These are phyloP conservation scores for Prunus salicina DNA, from an alignment of 306 rosid species.

Conservation along the genomic window DNA sequence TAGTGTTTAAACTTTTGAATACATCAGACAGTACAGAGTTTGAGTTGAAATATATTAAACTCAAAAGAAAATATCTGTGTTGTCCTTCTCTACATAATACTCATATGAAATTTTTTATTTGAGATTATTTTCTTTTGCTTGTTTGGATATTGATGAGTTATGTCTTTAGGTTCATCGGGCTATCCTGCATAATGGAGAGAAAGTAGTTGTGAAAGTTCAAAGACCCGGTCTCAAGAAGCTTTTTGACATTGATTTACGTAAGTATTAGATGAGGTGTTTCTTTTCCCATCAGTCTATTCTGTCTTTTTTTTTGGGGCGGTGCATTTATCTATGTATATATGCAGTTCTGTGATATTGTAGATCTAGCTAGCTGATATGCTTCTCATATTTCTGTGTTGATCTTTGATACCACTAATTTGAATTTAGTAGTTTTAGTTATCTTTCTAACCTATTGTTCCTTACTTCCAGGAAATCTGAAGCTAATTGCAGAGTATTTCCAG, in stretches of 20 bases:
- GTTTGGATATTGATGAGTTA: constrained; percentile 17
- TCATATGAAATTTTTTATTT: neutral
- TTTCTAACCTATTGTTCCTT: constrained; percentile 21
- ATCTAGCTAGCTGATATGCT: neutral
- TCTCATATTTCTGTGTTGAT: constrained; percentile 3
- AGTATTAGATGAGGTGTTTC: neutral
- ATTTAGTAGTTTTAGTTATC: neutral
- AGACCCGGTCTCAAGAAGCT: constrained; percentile 96
- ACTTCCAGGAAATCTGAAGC: constrained; percentile 73
- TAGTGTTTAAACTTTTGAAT: neutral
- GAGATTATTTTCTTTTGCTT: constrained; percentile 12
- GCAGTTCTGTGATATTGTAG: neutral
- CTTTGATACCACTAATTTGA: neutral
- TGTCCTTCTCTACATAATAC: neutral
- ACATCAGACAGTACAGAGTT: neutral
- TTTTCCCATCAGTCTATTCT: neutral
- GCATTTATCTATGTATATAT: neutral
- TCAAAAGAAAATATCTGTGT: neutral
- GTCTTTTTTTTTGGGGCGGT: neutral
- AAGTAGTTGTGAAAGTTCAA: constrained; percentile 87
- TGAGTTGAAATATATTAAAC: neutral
- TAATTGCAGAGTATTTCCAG: constrained; percentile 94
- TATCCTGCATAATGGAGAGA: constrained; percentile 85
- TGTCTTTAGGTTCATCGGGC: constrained; percentile 83
- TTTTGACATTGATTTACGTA: constrained; percentile 91